phyloP scores from a whole-genome alignment of 2,329 filamentous ascomycete genomes.

The Bipolaris victoriae region DNA sequence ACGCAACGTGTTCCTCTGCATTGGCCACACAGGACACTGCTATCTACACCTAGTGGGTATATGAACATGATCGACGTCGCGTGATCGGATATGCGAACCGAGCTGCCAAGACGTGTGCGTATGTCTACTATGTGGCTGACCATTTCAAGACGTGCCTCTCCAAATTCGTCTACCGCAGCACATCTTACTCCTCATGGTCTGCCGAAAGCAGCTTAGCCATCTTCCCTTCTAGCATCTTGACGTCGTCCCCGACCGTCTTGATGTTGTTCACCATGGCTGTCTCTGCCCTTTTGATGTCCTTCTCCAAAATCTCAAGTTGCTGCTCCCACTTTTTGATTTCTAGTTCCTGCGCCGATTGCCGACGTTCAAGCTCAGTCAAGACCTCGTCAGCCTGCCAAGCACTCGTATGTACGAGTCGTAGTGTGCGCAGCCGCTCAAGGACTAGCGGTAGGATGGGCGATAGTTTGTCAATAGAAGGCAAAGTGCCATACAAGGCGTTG shows the following conservation, averaged over 20 bases:
- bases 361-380: conserved; percentile 75
- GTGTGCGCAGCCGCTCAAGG: conserved; percentile 81
- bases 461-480: conserved; percentile 86
- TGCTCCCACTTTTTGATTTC: conserved; percentile 89
- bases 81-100: conserved; percentile 4
- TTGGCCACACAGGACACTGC: conserved; percentile 4
- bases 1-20: neutral
- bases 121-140: neutral
- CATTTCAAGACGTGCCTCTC: neutral
- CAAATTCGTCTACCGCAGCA: neutral
- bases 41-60: conserved; percentile 20
- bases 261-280: conserved; percentile 77
- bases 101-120: neutral
- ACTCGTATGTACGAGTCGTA: conserved; percentile 83
- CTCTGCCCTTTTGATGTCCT: conserved; percentile 72
- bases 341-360: conserved; percentile 79
- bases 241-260: conserved; percentile 85
- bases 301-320: conserved; percentile 79
- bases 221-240: conserved; percentile 82
- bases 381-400: conserved; percentile 82
- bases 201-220: conserved; percentile 57
- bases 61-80: conserved; percentile 11
- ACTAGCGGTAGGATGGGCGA: conserved; percentile 84
- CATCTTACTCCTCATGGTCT: conserved; percentile 11
- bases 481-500: conserved; percentile 85